phyloP scores from a whole-genome alignment of 2,329 filamentous ascomycete genomes.

The Karstenula rhodostoma region DNA sequence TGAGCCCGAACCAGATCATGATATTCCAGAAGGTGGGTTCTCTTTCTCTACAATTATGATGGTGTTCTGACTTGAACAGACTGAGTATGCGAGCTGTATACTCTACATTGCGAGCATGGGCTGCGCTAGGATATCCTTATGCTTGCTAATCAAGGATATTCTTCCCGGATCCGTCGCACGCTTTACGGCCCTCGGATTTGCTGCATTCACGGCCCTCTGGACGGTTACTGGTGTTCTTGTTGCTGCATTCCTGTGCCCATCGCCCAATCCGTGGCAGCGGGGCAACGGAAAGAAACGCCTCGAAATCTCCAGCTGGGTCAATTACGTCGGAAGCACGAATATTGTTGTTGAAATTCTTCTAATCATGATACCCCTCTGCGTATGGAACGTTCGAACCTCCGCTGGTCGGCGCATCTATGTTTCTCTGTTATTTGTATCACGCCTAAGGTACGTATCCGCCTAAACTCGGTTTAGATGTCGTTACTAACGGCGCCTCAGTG shows the following conservation, averaged over 20 bases:
- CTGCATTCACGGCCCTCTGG: conserved; percentile 33
- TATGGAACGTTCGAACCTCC: conserved; percentile 37
- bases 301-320: conserved; percentile 33
- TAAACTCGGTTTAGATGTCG: conserved; percentile 12
- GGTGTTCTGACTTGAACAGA: conserved; percentile 23
- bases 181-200: conserved; percentile 28
- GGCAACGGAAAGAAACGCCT: conserved; percentile 25
- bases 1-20: conserved; percentile 17
- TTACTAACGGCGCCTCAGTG: conserved; percentile 19
- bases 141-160: conserved; percentile 33
- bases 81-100: conserved; percentile 36
- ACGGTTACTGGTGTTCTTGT: conserved; percentile 34
- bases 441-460: conserved; percentile 29
- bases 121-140: conserved; percentile 36
- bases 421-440: conserved; percentile 32
- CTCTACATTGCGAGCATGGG: conserved; percentile 43
- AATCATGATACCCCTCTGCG: conserved; percentile 35
- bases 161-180: conserved; percentile 30
- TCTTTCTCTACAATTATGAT: not conserved
- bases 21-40: conserved; percentile 35
- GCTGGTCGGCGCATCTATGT: conserved; percentile 34
- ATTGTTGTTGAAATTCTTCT: conserved; percentile 36
- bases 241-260: conserved; percentile 33
- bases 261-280: conserved; percentile 34
- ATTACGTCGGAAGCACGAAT: conserved; percentile 40